phyloP scores from a whole-genome alignment of 768 basidiomycete species.

The Tulasnella sp. region DNA sequence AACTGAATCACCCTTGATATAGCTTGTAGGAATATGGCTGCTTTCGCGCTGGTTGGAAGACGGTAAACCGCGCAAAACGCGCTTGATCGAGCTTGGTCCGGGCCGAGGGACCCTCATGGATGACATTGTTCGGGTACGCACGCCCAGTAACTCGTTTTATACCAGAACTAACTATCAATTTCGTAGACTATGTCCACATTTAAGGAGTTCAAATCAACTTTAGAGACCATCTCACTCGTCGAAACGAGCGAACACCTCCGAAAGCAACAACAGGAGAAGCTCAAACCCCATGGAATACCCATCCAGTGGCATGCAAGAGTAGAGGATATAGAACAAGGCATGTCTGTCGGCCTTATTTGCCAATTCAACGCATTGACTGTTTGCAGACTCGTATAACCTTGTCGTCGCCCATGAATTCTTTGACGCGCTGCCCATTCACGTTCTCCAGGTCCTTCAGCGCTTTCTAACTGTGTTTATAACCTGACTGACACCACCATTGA shows the following conservation, averaged over 20 bases:
- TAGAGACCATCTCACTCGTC: conserved; percentile 54
- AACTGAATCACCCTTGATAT: conserved; percentile 21
- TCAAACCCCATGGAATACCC: conserved; percentile 31
- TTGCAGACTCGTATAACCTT: conserved; percentile 51
- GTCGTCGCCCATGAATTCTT: conserved; percentile 95
- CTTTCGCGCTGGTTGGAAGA: conserved; percentile 52
- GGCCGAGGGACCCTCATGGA: conserved; percentile 86
- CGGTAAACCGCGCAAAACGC: conserved; percentile 38
- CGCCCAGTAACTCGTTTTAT: conserved; percentile 7
- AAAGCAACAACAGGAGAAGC: conserved; percentile 43
- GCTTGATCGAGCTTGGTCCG: conserved; percentile 85
- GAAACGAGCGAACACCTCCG: conserved; percentile 68
- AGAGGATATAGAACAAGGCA: conserved; percentile 44
- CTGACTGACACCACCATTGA: background rate
- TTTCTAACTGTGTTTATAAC: background rate
- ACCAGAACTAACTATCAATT: conserved; percentile 28
- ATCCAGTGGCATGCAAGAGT: conserved; percentile 65
- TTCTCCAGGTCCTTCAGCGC: conserved; percentile 50
- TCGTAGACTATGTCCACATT: conserved; percentile 31
- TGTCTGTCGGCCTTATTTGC: conserved; percentile 8
- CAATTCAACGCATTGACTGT: background rate
- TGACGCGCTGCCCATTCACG: conserved; percentile 86
- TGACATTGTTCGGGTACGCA: conserved; percentile 70
- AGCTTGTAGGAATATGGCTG: conserved; percentile 85
- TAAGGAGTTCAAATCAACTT: conserved; percentile 22